These are phyloP conservation scores for Apiotrichum sp. DNA, from an alignment of 1,284 basidiomycete genomes.

Conservation along the genomic window DNA sequence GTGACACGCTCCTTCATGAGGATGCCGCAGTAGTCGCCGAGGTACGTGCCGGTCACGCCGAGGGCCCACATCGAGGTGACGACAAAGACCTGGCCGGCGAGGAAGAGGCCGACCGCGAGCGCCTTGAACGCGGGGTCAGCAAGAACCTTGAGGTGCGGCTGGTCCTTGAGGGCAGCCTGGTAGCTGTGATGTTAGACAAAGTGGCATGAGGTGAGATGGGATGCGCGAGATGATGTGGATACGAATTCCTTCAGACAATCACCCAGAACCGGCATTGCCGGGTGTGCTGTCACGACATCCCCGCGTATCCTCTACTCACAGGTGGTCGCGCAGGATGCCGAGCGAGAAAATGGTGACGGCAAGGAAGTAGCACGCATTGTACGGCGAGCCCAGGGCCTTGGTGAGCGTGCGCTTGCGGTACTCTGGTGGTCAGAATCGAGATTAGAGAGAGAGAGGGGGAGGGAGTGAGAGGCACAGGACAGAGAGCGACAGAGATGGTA, in stretches of 20 bases:
- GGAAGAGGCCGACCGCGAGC: conserved; percentile 62
- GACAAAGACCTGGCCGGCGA: conserved; percentile 71
- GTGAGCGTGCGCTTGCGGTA: conserved; percentile 82
- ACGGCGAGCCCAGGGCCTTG: conserved; percentile 65
- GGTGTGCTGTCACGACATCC: no score
- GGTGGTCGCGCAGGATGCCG: conserved; percentile 74
- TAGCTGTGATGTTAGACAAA: conserved; percentile 24
- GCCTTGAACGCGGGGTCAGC: conserved; percentile 57
- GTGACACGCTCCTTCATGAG: conserved; percentile 73
- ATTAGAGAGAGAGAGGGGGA: no score
- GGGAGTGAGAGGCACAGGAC: no score
- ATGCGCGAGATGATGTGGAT: no score
- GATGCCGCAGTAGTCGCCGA: conserved; percentile 99
- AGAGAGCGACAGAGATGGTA: no score
- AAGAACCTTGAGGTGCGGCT: conserved; percentile 43
- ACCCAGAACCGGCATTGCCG: no score
- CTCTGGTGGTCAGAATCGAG: conserved; percentile 52
- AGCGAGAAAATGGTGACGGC: conserved; percentile 83
- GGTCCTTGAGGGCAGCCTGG: conserved; percentile 30
- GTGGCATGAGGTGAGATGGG: no score
- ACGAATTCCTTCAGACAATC: no score
- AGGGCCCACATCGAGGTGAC: conserved; percentile 83
- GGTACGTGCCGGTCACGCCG: conserved; percentile 80
- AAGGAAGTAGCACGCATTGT: conserved; percentile 80
- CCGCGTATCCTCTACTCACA: conserved; percentile 55